These are phyloP conservation scores for Pichia cephalocereana DNA, from an alignment of 805 yeast species.

Conservation along the genomic window DNA sequence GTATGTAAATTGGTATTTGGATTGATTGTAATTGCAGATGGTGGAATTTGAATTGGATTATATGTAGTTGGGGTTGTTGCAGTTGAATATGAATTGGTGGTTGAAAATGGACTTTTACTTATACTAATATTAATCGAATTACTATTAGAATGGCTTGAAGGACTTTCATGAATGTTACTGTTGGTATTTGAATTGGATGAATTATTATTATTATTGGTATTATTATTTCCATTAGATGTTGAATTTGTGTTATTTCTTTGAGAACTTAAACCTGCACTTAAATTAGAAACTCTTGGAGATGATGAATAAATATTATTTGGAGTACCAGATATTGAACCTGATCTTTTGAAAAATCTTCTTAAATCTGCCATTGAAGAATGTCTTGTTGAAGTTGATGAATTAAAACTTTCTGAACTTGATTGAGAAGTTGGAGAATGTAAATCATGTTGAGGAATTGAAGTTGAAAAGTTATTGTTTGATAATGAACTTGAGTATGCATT, in stretches of 20 bases:
- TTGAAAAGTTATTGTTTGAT: neutral
- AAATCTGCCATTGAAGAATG: conserved; percentile 76
- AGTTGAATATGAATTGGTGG: neutral
- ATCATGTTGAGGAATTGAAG: conserved; percentile 4
- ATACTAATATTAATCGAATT: too few species aligned
- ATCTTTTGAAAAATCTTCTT: conserved; percentile 59
- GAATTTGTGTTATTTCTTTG: conserved; percentile 16
- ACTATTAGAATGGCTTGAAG: neutral
- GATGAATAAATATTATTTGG: conserved; percentile 9
- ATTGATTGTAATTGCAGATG: neutral
- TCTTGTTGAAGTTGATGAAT: conserved; percentile 33
- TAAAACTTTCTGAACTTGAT: conserved; percentile 20
- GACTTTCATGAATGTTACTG: neutral
- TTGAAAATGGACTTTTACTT: neutral
- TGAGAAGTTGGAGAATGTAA: conserved; percentile 25
- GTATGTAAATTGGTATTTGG: conserved; percentile 33
- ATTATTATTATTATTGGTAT: neutral
- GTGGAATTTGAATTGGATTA: conserved; percentile 5
- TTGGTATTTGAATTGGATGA: neutral
- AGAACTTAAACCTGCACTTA: conserved; percentile 28
- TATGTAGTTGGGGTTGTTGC: neutral
- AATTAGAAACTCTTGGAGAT: conserved; percentile 24
- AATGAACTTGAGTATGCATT: conserved; percentile 2
- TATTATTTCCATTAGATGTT: neutral
- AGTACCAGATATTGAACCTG: conserved; percentile 13